Conservation (phyloP, 805 yeast genomes). For the Myxozyma sirexii region DNA sequence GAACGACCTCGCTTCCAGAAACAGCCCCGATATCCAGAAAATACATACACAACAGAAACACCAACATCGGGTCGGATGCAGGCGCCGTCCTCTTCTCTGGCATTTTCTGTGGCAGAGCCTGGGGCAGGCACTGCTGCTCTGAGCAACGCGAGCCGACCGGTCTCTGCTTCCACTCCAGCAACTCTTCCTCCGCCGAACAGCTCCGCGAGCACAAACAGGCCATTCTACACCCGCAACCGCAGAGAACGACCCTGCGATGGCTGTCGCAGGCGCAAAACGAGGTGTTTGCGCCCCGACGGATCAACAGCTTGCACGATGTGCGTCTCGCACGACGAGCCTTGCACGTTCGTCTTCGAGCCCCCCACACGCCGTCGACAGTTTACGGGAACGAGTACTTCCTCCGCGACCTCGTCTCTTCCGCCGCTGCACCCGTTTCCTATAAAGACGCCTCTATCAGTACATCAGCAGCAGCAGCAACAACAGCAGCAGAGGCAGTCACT, state of each 20-base stretch:
- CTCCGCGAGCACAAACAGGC: conserved; percentile 19
- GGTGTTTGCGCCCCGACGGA: conserved; percentile 40
- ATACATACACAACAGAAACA: not conserved
- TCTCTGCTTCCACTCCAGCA: too few species aligned
- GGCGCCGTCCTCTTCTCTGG: conserved; percentile 1
- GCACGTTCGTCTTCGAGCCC: conserved; percentile 41
- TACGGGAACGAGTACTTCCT: too few species aligned
- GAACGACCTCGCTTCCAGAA: too few species aligned
- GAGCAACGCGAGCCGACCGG: too few species aligned
- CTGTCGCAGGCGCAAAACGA: conserved; percentile 46
- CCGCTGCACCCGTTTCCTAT: too few species aligned
- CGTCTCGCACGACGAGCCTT: conserved; percentile 40
- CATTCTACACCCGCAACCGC: conserved; percentile 36
- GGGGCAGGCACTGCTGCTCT: too few species aligned
- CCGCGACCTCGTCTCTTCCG: not conserved
- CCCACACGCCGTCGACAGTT: conserved; percentile 32
- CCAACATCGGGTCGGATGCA: not conserved
- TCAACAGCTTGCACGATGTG: conserved; percentile 41
- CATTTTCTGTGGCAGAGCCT: too few species aligned
- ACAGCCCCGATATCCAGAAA: too few species aligned
- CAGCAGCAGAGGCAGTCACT: not conserved
- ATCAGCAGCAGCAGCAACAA: conserved; percentile 6
- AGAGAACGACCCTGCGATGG: conserved; percentile 46
- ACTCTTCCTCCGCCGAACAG: not conserved
- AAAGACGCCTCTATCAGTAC: not conserved